A percentile compares a stretch with the other conserved stretches of the same genome.
These are phyloP conservation scores for Ustulina deusta DNA, from an alignment of 2,329 filamentous ascomycete species.

Conservation along the genomic window DNA sequence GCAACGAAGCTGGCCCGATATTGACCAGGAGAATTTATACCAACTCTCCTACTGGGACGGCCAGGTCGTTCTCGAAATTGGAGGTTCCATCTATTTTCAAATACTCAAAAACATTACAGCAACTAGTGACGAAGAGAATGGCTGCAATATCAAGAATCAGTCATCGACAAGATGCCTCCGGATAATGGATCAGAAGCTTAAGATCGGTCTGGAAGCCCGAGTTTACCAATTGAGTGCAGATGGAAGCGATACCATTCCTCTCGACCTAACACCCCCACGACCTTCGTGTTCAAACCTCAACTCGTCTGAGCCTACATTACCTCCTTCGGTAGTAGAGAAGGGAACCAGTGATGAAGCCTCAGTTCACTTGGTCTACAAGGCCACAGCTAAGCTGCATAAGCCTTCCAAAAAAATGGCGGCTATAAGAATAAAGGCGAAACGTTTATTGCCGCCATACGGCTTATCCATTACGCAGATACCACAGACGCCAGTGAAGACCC, in stretches of 20 bases:
- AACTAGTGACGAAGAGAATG: slow-evolving; percentile 9
- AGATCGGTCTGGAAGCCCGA: slow-evolving; percentile 14
- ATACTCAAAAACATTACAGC: slow-evolving; percentile 8
- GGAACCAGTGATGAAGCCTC: neutral
- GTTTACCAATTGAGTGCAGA: slow-evolving; percentile 14
- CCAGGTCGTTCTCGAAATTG: slow-evolving; percentile 25
- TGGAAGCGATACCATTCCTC: neutral
- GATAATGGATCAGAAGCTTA: slow-evolving; percentile 3
- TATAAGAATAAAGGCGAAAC: slow-evolving; percentile 9
- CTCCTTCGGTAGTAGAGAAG: neutral
- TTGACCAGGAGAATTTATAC: neutral
- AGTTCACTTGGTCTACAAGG: slow-evolving; percentile 3
- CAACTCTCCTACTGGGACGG: slow-evolving; percentile 3
- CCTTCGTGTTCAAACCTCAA: too few species aligned
- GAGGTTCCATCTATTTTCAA: slow-evolving; percentile 26
- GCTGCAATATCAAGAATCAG: neutral
- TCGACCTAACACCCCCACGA: slow-evolving; percentile 1
- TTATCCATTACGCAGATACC: neutral
- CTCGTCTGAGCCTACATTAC: too few species aligned
- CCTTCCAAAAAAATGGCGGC: neutral
- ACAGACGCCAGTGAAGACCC: neutral
- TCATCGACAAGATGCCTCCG: slow-evolving; percentile 4
- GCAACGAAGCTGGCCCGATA: slow-evolving; percentile 13
- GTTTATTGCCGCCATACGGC: slow-evolving; percentile 19
- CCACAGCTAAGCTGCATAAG: slow-evolving; percentile 7